Conservation (phyloP, 2,329 filamentous ascomycete species). For the Neophaeococcomyces mojaviensis region DNA sequence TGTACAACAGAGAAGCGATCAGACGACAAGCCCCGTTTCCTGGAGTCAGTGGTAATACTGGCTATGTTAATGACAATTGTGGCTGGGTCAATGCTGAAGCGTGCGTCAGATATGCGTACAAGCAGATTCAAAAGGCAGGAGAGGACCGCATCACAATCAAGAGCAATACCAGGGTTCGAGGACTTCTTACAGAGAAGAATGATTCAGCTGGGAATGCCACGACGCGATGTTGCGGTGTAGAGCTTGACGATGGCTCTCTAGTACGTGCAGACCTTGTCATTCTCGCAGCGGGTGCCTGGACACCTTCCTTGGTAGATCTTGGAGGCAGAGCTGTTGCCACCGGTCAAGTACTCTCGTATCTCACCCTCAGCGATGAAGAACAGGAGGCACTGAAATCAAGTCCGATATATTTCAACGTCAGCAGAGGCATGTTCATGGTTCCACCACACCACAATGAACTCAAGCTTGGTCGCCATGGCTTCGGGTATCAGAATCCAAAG, state of each 20-base stretch:
- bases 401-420: constrained; percentile 52
- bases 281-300: constrained; percentile 85
- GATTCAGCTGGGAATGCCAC: neutral
- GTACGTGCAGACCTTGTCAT: constrained; percentile 33
- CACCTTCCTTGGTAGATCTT: constrained; percentile 66
- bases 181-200: neutral
- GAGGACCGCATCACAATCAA: constrained; percentile 28
- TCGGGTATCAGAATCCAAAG: constrained; percentile 45
- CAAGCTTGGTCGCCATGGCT: constrained; percentile 62
- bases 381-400: constrained; percentile 54
- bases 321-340: constrained; percentile 68
- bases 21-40: constrained; percentile 13
- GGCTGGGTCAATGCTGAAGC: constrained; percentile 40
- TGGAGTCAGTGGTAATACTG: constrained; percentile 23
- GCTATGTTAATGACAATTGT: constrained; percentile 41
- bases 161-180: constrained; percentile 29
- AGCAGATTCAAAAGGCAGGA: constrained; percentile 26
- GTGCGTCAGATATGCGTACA: constrained; percentile 33
- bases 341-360: constrained; percentile 71
- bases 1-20: constrained; percentile 15
- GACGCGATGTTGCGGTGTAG: constrained; percentile 14
- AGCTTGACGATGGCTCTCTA: constrained; percentile 8
- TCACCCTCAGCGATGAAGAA: constrained; percentile 66
- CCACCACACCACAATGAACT: constrained; percentile 44
- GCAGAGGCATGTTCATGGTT: constrained; percentile 46